phyloP scores from a whole-genome alignment of 2,329 filamentous ascomycete genomes.

The Ophiocordyceps unilateralis region DNA sequence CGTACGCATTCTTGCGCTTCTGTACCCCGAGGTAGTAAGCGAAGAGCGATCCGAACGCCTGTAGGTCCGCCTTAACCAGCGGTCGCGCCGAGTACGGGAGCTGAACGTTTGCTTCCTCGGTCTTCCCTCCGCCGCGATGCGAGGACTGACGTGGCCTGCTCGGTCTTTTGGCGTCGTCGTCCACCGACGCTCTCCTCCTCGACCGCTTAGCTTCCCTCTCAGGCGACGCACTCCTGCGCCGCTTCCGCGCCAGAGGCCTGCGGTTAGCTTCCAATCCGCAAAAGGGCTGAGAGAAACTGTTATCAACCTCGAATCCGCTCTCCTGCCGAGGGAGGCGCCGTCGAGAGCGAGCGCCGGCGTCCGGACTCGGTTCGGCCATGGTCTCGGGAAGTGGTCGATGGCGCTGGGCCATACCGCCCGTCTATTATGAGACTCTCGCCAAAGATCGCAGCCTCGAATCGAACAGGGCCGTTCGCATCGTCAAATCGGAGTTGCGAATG shows the following conservation, averaged over 20 bases:
- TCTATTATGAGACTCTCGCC: background rate
- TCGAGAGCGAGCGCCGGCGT: background rate
- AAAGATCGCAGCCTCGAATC: too few species aligned
- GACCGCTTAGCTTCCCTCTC: background rate
- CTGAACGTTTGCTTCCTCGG: background rate
- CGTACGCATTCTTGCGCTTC: conserved; percentile 53
- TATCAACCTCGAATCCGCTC: background rate
- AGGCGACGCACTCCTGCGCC: background rate
- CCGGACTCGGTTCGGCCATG: background rate
- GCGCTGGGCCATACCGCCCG: background rate
- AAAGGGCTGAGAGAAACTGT: background rate
- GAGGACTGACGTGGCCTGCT: conserved; percentile 10
- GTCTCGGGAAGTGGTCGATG: background rate
- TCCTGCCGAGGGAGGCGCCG: background rate
- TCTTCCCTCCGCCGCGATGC: conserved; percentile 4
- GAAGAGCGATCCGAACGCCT: conserved; percentile 52
- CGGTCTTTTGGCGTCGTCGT: conserved; percentile 1
- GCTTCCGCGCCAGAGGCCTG: conserved; percentile 4
- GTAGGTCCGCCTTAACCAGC: conserved; percentile 53
- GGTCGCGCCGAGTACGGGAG: conserved; percentile 51
- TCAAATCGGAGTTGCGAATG: background rate
- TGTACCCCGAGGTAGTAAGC: conserved; percentile 78
- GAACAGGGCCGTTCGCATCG: too few species aligned
- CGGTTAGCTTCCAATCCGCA: background rate
- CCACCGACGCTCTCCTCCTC: conserved; percentile 2